These are phyloP conservation scores for Halenospora varia DNA, from an alignment of 495 filamentous ascomycete species.

Conservation along the genomic window DNA sequence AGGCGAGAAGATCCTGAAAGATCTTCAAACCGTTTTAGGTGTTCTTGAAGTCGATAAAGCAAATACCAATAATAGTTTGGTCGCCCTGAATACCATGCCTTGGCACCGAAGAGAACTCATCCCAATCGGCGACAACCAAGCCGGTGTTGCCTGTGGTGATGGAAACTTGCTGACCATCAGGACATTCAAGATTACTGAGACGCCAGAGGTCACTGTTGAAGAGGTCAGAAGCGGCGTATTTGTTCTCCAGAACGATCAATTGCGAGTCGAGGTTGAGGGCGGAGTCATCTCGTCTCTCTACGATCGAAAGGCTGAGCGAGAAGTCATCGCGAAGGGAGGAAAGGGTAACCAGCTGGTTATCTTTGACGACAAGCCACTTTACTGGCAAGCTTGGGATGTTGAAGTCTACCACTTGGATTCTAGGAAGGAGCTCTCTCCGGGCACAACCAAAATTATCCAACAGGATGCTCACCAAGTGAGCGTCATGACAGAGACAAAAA, in stretches of 20 bases:
- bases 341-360: slow-evolving; percentile 92
- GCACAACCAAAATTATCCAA: slow-evolving; percentile 67
- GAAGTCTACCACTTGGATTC: slow-evolving; percentile 94
- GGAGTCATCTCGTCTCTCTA: slow-evolving; percentile 81
- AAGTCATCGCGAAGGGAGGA: slow-evolving; percentile 71
- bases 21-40: slow-evolving; percentile 64
- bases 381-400: slow-evolving; percentile 99
- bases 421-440: slow-evolving; percentile 64
- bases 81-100: slow-evolving; percentile 75
- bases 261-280: slow-evolving; percentile 64
- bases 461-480: slow-evolving; percentile 70
- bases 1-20: slow-evolving; percentile 64
- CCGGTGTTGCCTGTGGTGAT: slow-evolving; percentile 44
- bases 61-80: slow-evolving; percentile 31
- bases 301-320: slow-evolving; percentile 64
- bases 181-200: slow-evolving; percentile 39
- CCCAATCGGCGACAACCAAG: slow-evolving; percentile 44
- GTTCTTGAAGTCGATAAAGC: slow-evolving; percentile 37
- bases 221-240: slow-evolving; percentile 69
- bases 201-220: slow-evolving; percentile 52
- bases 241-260: slow-evolving; percentile 69
- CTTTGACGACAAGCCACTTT: slow-evolving; percentile 95
- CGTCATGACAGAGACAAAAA: slow-evolving; percentile 74
- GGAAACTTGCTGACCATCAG: slow-evolving; percentile 47
- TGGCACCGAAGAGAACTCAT: slow-evolving; percentile 76